Evolutionary conservation across 441 rosid genomes (phyloP).

Genomic region (Mallotus repandus): DNA sequence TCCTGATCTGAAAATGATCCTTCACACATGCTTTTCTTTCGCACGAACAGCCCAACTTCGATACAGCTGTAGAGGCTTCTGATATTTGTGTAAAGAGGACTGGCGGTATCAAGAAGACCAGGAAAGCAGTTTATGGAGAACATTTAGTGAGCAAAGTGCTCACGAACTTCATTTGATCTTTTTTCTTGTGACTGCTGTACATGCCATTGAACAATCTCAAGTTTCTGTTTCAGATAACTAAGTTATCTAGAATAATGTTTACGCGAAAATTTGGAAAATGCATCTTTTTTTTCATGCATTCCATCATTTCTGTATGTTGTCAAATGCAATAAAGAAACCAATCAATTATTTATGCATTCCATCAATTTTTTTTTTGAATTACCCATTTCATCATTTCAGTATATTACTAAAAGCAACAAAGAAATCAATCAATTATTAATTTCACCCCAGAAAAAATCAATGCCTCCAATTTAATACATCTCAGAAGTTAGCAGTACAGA

Average conservation of each 20-base stretch:
- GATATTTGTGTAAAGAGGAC: conserved; percentile 55
- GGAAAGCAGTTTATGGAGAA: conserved; percentile 72
- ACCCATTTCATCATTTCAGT: too few relatives aligned
- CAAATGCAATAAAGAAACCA: too few relatives aligned
- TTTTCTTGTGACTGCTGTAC: too few relatives aligned
- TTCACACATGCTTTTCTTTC: conserved; percentile 1
- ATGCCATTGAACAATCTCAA: neutral
- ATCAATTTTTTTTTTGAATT: too few relatives aligned
- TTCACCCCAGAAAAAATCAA: neutral
- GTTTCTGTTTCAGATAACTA: too few relatives aligned
- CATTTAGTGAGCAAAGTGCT: conserved; percentile 72
- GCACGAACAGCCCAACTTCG: conserved; percentile 53
- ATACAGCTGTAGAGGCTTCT: conserved; percentile 68
- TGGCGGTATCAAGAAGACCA: conserved; percentile 45
- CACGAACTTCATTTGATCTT: conserved; percentile 51
- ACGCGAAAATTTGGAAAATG: too few relatives aligned
- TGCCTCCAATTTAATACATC: neutral
- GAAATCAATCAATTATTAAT: neutral
- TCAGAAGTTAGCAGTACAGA: neutral
- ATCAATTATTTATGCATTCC: too few relatives aligned
- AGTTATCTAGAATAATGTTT: too few relatives aligned
- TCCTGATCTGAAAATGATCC: neutral
- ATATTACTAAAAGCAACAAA: neutral
- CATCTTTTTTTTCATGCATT: too few relatives aligned
- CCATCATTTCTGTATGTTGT: too few relatives aligned